Evolutionary conservation across 1,284 basidiomycete genomes (phyloP), one percentile per base, ranked within the genome.

Genomic region (Microbotryum intermedium): DNA sequence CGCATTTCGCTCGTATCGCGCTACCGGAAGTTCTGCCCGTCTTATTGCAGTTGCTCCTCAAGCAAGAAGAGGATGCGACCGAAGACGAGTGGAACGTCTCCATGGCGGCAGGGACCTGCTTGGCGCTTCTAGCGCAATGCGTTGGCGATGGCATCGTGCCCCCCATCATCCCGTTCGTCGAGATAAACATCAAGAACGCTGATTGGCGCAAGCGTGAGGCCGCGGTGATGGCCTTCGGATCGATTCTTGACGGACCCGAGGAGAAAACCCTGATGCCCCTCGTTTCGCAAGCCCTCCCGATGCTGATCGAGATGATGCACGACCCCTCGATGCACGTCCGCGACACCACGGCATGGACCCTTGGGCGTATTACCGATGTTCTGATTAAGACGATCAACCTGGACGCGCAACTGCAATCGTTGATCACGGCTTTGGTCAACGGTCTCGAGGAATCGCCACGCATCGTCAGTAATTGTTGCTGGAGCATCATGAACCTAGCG

Each of bases 41-140:
- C 13, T 82, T 98, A 18, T 81, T 98, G 50, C 82, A 86, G 57
- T 82, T 97, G 23, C 82, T 98, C 62, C 91, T 88, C 7, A 86
- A 84, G 63, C 95, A 98, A 76, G 90, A 94, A 71, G 95, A 97
- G 74, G 92, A 97, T 68, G 91, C 90, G 1, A 93, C 95, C 60
- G 94, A 97, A 69, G 95, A 97, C 71, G 95, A 99, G 75, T 99
- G 94, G 95, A 95, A 94, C 71, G 85, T 94, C 49, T 86, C 91
- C 29, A 97, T 97, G 91, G 90, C 95, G 21, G 92, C 91, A n/a
- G 91, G 87, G 26, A 93, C 90, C 1, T 97, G 92, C 75, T 80
- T 98, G 52, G 81, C 84, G 44, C 84, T 93, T 46, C 83, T 98
- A 58, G 90, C 95, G 0, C 86, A 86, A 68, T 89, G 92, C 44